A percentile compares a stretch with the other conserved stretches of the same genome.
Evolutionary conservation across 2,329 filamentous ascomycete species (phyloP).

Genomic region (Fusarium phyllophilum): DNA sequence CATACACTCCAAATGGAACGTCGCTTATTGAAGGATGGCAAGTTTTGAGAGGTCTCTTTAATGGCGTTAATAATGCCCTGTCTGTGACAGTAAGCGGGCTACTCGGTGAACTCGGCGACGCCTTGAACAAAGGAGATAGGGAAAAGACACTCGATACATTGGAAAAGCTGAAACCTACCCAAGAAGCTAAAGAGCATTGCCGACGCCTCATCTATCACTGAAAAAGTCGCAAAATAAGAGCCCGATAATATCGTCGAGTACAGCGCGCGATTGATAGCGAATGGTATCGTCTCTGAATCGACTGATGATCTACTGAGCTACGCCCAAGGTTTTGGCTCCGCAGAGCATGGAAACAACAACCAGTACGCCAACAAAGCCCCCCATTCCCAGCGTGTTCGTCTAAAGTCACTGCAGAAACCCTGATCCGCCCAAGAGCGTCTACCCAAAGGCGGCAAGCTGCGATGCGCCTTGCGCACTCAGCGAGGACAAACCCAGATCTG

Average conservation of each 20-base stretch:
- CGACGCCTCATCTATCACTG: not conserved
- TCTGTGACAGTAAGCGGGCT: not conserved
- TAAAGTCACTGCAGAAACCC: no score
- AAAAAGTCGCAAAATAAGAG: not conserved
- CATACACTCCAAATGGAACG: not conserved
- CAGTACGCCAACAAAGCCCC: not conserved
- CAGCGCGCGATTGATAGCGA: not conserved
- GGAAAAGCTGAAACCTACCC: not conserved
- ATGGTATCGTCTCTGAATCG: not conserved
- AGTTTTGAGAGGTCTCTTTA: not conserved
- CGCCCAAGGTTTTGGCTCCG: not conserved
- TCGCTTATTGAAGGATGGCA: not conserved
- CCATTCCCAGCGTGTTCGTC: accelerated
- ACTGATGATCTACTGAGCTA: not conserved
- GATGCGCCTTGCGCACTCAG: not conserved
- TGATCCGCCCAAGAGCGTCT: not conserved
- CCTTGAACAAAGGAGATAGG: not conserved
- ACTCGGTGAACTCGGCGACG: not conserved
- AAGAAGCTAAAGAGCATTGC: not conserved
- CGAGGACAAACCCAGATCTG: constrained; percentile 1
- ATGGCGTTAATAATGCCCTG: not conserved
- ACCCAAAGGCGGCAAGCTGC: not conserved
- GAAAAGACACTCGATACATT: not conserved
- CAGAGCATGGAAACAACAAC: not conserved
- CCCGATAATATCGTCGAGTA: not conserved